Evolutionary conservation across 176 grass and related monocot species (phyloP).

Genomic region (Raddia distichophylla): DNA sequence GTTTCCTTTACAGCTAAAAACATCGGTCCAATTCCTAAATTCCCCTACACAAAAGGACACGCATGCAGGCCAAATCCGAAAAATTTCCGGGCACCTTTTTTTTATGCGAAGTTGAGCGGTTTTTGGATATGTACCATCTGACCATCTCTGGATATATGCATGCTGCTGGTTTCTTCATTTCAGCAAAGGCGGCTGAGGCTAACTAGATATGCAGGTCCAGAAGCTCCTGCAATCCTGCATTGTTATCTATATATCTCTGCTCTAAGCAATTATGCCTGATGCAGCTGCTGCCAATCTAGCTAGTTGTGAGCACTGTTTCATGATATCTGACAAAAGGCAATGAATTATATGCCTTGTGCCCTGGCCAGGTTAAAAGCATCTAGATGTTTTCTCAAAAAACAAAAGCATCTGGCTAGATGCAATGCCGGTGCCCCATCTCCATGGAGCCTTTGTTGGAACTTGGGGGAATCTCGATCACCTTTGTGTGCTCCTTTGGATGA

Average conservation of each 20-base stretch:
- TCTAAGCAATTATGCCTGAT: not conserved
- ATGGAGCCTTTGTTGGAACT: constrained; percentile 50
- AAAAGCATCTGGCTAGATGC: not conserved
- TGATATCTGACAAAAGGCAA: constrained; percentile 28
- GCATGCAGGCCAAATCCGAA: not conserved
- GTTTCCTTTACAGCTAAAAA: not conserved
- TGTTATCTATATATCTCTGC: not conserved
- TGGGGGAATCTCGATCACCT: constrained; percentile 34
- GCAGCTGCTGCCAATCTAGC: not conserved
- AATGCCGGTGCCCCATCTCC: not conserved
- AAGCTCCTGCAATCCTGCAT: not conserved
- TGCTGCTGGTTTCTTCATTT: not conserved
- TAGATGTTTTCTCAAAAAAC: not conserved
- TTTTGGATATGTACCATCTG: constrained; percentile 15
- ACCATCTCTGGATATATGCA: not conserved
- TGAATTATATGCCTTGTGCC: not conserved
- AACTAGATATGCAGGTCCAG: not conserved
- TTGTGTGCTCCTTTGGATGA: constrained; percentile 39
- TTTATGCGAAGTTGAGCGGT: not conserved
- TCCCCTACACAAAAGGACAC: not conserved
- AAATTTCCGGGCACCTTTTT: not conserved
- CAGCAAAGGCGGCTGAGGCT: not conserved
- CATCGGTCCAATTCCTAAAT: not conserved
- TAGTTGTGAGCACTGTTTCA: constrained; percentile 17
- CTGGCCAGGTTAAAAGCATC: constrained; percentile 10